Conservation (phyloP, 495 filamentous ascomycete genomes). For the Aspergillus wentii region DNA sequence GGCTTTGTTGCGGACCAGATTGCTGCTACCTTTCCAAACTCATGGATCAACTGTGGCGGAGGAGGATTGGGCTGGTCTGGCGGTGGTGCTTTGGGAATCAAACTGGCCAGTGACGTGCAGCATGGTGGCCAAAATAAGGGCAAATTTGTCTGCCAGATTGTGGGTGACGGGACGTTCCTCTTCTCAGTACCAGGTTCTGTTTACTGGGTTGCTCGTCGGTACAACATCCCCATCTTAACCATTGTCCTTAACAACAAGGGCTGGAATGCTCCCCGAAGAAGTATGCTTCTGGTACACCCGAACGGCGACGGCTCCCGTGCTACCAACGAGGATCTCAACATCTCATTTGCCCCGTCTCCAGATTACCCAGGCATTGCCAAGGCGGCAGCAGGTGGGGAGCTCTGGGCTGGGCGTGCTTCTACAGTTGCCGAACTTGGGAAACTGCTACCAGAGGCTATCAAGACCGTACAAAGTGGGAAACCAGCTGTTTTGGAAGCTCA, state of each 20-base stretch:
- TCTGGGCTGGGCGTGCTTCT: slow-evolving; percentile 64
- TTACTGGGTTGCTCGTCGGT: slow-evolving; percentile 87
- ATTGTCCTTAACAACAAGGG: slow-evolving; percentile 95
- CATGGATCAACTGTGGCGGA: slow-evolving; percentile 91
- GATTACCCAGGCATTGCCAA: slow-evolving; percentile 91
- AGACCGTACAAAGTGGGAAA: slow-evolving; percentile 60
- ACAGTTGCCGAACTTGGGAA: slow-evolving; percentile 58
- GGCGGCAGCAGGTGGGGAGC: slow-evolving; percentile 74
- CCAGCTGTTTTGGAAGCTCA: slow-evolving; percentile 63
- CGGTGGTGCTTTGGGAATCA: slow-evolving; percentile 81
- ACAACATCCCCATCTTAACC: slow-evolving; percentile 82
- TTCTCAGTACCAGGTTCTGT: slow-evolving; percentile 86
- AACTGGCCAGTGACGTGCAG: slow-evolving; percentile 68
- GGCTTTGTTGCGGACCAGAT: slow-evolving; percentile 74
- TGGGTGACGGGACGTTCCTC: slow-evolving; percentile 88
- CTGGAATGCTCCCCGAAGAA: slow-evolving; percentile 80
- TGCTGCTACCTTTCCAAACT: slow-evolving; percentile 68
- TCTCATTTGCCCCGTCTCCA: slow-evolving; percentile 78
- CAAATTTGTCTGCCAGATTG: slow-evolving; percentile 88
- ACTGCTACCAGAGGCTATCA: slow-evolving; percentile 59
- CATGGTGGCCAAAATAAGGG: slow-evolving; percentile 55
- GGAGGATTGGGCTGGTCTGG: slow-evolving; percentile 96
- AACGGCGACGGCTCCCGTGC: slow-evolving; percentile 72
- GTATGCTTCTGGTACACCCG: slow-evolving; percentile 76
- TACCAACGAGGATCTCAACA: slow-evolving; percentile 83